Base-by-base conservation (phyloP, 192 early-diverging fungal species). In the Powellomyces hirtus region DNA sequence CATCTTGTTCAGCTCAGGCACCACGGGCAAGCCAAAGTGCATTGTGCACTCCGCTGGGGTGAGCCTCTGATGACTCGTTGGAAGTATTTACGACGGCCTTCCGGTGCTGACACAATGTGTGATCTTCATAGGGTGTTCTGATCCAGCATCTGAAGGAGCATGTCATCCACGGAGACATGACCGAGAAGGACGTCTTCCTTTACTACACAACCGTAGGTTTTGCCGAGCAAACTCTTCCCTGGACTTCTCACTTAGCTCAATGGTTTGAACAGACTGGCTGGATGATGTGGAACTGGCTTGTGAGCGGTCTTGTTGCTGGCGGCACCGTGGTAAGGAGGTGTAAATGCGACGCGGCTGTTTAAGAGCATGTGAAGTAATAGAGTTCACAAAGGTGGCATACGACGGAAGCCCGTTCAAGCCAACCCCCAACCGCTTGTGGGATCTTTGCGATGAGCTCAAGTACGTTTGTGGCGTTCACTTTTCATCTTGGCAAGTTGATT, bases 221-320 rank as follows among this genome's bases (percentile, higher is more conserved):
- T 18, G 31, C 13, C 11, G 7, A 42, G 18, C 5, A 4, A 42
- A n/a, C 20, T 44, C 13, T 16, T 8, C 20, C 6, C 30, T 4
- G 36, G 18, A 18, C 10, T 40, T 20, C 36, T 16, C 6, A 24
- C 30, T 45, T 62, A 18, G 16, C 36, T 37, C 8, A 27, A 10
- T 27, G 13, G 27, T 52, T 10, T 27, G 10, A 8, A 18, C 51
- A 52, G 51, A 95, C 91, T 3, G 93, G 92, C 2, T 94, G 93
- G 92, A 98, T 98, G 97, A 98, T 98, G 97, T 98, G 95, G 95
- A 97, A 98, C 78, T 98, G 97, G 97, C 86, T 97, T 29, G 84
- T 95, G 1, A 79, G 84, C 20, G 92, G 86, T 20, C 79, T 98
- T n/a, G 83, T 56, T 56, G n/a, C n/a, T n/a, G n/a, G n/a, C n/a